Evolutionary conservation across 306 rosid species (phyloP).

Genomic region (Trifolium repens): DNA sequence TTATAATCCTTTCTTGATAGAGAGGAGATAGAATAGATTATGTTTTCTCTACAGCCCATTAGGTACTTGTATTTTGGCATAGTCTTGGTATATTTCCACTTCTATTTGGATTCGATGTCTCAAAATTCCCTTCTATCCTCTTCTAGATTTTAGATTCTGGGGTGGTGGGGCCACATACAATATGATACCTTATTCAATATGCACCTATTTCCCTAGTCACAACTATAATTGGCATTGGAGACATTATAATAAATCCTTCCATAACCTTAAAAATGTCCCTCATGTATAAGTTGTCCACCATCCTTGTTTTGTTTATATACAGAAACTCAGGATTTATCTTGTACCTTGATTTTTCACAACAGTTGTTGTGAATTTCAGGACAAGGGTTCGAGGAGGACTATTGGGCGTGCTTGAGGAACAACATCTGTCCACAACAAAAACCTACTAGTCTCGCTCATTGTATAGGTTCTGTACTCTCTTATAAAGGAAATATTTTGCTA

Average conservation of each 20-base stretch:
- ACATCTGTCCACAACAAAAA: too few species aligned
- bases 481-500: too few species aligned
- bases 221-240: neutral
- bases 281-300: neutral
- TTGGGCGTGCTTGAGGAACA: too few species aligned
- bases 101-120: neutral
- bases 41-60: neutral
- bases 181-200: neutral
- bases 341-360: neutral
- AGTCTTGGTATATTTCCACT: neutral
- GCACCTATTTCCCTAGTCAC: neutral
- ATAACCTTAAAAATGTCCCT: constrained; percentile 4
- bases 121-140: neutral
- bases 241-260: neutral
- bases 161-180: neutral
- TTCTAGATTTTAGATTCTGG: constrained; percentile 1
- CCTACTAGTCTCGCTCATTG: too few species aligned
- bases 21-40: neutral
- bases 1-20: neutral
- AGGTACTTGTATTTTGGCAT: neutral
- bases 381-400: too few species aligned
- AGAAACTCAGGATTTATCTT: neutral
- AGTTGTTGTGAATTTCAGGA: too few species aligned
- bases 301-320: neutral
- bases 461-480: too few species aligned